phyloP scores from a whole-genome alignment of 768 basidiomycete genomes.

The Crepidotus variabilis region DNA sequence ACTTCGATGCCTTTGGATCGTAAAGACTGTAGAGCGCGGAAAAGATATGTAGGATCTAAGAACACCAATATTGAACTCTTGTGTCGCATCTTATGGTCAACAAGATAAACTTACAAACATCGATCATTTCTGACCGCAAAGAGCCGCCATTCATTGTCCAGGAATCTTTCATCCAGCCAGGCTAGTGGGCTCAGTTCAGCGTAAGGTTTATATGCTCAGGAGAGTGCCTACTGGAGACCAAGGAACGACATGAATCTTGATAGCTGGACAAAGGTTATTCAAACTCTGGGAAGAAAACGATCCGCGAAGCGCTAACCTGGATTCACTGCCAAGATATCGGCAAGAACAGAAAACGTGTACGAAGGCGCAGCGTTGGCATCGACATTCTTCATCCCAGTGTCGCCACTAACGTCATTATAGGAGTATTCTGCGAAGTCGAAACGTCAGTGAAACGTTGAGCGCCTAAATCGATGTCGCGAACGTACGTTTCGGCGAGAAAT shows the following conservation, averaged over 20 bases:
- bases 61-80: neutral
- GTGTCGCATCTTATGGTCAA: neutral
- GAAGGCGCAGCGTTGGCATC: constrained; percentile 51
- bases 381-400: constrained; percentile 53
- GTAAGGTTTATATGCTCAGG: neutral
- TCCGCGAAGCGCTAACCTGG: constrained; percentile 16
- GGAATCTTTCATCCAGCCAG: constrained; percentile 71
- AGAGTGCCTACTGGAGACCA: constrained; percentile 60
- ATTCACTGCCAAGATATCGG: constrained; percentile 60
- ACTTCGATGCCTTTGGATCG: constrained; percentile 48
- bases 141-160: constrained; percentile 66
- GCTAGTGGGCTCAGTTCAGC: constrained; percentile 33
- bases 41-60: constrained; percentile 37
- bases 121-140: constrained; percentile 40
- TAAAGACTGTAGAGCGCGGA: constrained; percentile 65
- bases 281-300: neutral
- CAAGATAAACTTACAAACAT: constrained; percentile 29
- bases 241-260: constrained; percentile 58
- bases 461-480: neutral
- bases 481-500: constrained; percentile 57
- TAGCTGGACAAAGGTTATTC: constrained; percentile 11
- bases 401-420: constrained; percentile 53
- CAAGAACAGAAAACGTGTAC: constrained; percentile 55
- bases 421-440: constrained; percentile 42
- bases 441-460: constrained; percentile 1